phyloP scores from a whole-genome alignment of 495 filamentous ascomycete genomes.

The Penicillium pulvis region DNA sequence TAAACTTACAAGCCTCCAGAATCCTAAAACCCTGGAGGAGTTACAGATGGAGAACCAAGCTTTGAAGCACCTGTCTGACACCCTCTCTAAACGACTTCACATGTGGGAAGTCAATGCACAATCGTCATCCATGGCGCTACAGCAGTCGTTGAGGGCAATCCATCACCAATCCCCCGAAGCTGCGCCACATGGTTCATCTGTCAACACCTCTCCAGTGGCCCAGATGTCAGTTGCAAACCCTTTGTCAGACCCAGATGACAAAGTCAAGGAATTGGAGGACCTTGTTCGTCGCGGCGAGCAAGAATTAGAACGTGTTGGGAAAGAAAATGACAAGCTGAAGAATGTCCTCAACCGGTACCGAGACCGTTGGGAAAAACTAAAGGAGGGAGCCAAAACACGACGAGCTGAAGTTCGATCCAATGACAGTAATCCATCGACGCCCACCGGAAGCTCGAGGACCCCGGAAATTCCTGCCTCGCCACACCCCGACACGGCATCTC shows the following conservation, averaged over 20 bases:
- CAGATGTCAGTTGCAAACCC: conserved; percentile 25
- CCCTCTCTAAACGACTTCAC: conserved; percentile 73
- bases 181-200: conserved; percentile 25
- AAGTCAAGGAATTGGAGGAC: conserved; percentile 53
- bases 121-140: conserved; percentile 74
- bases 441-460: conserved; percentile 8
- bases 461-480: conserved; percentile 15
- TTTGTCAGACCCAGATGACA: conserved; percentile 36
- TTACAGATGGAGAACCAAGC: conserved; percentile 78
- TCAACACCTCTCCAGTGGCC: conserved; percentile 27
- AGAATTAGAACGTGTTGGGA: conserved; percentile 59
- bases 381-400: conserved; percentile 74
- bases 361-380: conserved; percentile 82
- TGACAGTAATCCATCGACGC: conserved; percentile 16
- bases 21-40: conserved; percentile 72
- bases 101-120: conserved; percentile 87
- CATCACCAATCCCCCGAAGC: conserved; percentile 48
- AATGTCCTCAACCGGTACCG: conserved; percentile 67
- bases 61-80: conserved; percentile 73
- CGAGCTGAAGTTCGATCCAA: conserved; percentile 26
- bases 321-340: conserved; percentile 70
- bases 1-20: conserved; percentile 34
- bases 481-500: conserved; percentile 10
- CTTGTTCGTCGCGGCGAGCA: conserved; percentile 47
- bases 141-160: conserved; percentile 74